Base-by-base conservation (phyloP, 345 rosid species). In the Camelina laxa region DNA sequence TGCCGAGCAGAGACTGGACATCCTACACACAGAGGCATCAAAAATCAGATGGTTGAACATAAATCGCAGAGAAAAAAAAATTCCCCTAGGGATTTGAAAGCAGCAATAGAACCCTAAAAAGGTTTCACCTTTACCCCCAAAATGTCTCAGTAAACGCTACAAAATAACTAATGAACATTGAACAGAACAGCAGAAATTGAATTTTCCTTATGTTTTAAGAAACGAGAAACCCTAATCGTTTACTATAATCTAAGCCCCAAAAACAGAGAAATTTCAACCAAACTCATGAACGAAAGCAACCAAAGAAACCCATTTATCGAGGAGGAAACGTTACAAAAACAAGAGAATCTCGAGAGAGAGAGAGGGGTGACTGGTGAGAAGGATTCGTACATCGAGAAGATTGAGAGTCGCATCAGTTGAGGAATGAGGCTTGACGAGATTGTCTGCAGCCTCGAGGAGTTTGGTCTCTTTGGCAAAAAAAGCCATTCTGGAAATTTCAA, bases 321-420 rank as follows among this genome's bases (percentile, higher is more conserved):
- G 13, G 39, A 53, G 13, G 41, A 20, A 31, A 33, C 39, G 62
- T 41, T 5, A 58, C 27, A 14, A 67, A 57, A 66, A 60, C 49
- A 66, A 60, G 47, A 61, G 44, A 15, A 59, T 24, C 27, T 24
- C 30, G 7, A 61, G 63, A 57, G 36, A 41, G 6, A 35, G 7
- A 20, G n/a, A n/a, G n/a, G n/a, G n/a, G n/a, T n/a, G n/a, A n/a
- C n/a, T n/a, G 58, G 27, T 24, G 4, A 53, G 66, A 33, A 60
- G 48, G 51, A 60, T 12, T 44, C 65, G 75, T 83, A 92, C 97
- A 83, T 88, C 83, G 63, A 92, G 92, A 67, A 78, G 80, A 65
- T 8, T 36, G 60, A 85, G 87, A 42, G 84, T 81, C 42, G 80
- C 85, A 53, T 86, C 82, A 59, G 78, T 70, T 3, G 93, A 80